These are phyloP conservation scores for Kwoniella bestiolae DNA, from an alignment of 768 basidiomycete genomes.

Conservation along the genomic window DNA sequence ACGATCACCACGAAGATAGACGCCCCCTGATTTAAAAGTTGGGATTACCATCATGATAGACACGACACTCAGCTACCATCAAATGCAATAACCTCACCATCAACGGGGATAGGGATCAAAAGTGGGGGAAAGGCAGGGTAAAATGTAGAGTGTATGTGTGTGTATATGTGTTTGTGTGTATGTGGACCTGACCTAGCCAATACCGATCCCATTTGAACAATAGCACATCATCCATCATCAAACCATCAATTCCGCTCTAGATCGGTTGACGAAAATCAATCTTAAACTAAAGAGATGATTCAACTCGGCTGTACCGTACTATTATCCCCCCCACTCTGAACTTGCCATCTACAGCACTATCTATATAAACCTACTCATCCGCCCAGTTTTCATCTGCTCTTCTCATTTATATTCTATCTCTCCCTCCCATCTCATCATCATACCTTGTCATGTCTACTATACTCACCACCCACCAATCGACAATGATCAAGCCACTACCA, in stretches of 20 bases:
- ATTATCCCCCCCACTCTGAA: neutral
- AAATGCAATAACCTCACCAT: neutral
- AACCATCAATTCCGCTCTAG: neutral
- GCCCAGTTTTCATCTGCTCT: neutral
- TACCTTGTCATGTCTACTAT: neutral
- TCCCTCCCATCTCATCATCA: neutral
- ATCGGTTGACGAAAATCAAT: neutral
- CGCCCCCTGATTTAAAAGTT: too few relatives aligned
- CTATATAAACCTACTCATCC: neutral
- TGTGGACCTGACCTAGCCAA: constrained; percentile 3
- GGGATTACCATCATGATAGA: too few relatives aligned
- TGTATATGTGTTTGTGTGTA: neutral
- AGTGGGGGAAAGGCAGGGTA: neutral
- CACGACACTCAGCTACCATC: neutral
- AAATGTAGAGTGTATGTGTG: neutral
- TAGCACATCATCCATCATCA: neutral
- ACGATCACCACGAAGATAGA: too few relatives aligned
- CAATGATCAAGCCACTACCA: neutral
- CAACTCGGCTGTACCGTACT: too few relatives aligned
- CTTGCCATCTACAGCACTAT: neutral
- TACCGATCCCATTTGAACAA: neutral
- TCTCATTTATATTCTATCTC: neutral
- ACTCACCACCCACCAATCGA: neutral
- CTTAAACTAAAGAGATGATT: neutral
- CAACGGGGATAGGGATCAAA: neutral